These are phyloP conservation scores for Aspergillus sclerotialis DNA, from an alignment of 2,329 filamentous ascomycete species.

Conservation along the genomic window DNA sequence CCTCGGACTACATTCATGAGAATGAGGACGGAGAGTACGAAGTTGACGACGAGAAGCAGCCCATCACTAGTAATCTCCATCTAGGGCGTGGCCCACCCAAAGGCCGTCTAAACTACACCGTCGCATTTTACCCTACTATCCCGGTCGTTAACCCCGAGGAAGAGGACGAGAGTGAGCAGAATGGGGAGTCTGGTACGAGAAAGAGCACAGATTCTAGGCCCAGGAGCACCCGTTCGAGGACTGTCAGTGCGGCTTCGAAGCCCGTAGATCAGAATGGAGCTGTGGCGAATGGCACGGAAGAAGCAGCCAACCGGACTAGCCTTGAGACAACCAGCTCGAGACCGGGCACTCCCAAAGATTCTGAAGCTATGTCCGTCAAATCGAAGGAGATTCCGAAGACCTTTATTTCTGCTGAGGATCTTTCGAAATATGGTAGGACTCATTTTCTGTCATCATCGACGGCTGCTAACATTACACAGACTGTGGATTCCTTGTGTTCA, in stretches of 20 bases:
- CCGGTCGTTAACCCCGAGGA: constrained; percentile 83
- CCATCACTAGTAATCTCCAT: constrained; percentile 61
- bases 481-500: constrained; percentile 89
- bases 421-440: constrained; percentile 64
- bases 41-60: constrained; percentile 67
- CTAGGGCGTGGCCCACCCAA: constrained; percentile 68
- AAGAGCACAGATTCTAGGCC: constrained; percentile 25
- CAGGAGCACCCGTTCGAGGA: constrained; percentile 20
- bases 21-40: constrained; percentile 74
- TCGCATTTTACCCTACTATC: constrained; percentile 82
- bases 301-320: constrained; percentile 20
- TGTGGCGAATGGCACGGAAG: constrained; percentile 27
- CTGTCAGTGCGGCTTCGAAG: constrained; percentile 23
- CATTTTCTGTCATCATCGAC: neutral
- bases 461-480: constrained; percentile 50
- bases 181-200: constrained; percentile 10
- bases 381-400: constrained; percentile 62
- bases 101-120: constrained; percentile 73
- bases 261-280: constrained; percentile 13
- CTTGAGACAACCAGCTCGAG: constrained; percentile 29
- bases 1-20: constrained; percentile 71
- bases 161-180: constrained; percentile 20
- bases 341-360: constrained; percentile 34
- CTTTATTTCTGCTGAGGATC: constrained; percentile 68
- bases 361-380: constrained; percentile 40